Conservation (phyloP, 2,329 filamentous ascomycete genomes). For the Fusarium luffae region DNA sequence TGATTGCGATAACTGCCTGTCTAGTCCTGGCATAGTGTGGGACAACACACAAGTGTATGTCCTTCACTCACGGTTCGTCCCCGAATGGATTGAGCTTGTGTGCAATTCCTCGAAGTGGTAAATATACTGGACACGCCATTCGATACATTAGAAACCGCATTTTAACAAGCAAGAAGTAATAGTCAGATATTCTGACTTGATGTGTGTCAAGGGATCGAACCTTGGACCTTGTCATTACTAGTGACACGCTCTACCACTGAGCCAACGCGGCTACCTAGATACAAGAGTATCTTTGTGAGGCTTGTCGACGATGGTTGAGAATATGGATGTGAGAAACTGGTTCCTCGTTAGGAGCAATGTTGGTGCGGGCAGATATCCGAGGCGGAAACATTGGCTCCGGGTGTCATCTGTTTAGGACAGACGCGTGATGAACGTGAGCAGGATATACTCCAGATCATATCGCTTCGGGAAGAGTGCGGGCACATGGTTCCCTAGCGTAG, state of each 20-base stretch:
- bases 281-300: background rate
- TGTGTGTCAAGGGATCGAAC: background rate
- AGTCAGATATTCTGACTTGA: background rate
- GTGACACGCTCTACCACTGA: slow-evolving; percentile 7
- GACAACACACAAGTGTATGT: too few species aligned
- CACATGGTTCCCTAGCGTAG: background rate
- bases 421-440: background rate
- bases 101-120: too few species aligned
- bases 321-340: fast-evolving
- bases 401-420: background rate
- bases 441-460: background rate
- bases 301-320: background rate
- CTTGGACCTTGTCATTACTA: slow-evolving; percentile 5
- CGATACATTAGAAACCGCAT: too few species aligned
- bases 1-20: too few species aligned
- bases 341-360: background rate
- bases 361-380: background rate
- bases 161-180: background rate
- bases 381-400: background rate
- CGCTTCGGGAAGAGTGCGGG: background rate
- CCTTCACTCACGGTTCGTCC: too few species aligned
- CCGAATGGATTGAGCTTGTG: too few species aligned
- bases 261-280: background rate
- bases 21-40: too few species aligned
- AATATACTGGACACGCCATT: too few species aligned